Conservation (phyloP, 2,329 filamentous ascomycete genomes). For the Aspergillus sp. region DNA sequence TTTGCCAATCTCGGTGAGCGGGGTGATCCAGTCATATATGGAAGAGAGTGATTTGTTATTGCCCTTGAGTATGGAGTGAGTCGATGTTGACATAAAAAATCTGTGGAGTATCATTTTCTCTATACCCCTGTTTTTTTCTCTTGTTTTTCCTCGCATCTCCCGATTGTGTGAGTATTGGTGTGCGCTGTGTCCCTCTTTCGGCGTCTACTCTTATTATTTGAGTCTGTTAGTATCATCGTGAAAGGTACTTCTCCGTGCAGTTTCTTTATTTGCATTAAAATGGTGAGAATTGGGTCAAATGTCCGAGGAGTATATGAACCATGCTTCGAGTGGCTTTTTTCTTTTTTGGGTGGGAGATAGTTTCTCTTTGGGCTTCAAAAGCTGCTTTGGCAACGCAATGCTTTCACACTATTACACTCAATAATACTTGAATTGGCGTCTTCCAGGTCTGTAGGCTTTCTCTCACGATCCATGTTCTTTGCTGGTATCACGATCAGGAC, state of each 20-base stretch:
- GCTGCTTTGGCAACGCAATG: too few relatives aligned
- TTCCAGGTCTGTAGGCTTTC: too few relatives aligned
- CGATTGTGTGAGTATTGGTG: too few relatives aligned
- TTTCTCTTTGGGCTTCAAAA: too few relatives aligned
- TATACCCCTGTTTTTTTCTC: neutral
- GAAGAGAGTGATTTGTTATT: slow-evolving; percentile 47
- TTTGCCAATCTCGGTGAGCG: slow-evolving; percentile 81
- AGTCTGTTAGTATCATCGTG: neutral
- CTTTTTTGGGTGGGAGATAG: too few relatives aligned
- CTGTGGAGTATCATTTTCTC: neutral
- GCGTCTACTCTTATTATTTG: neutral
- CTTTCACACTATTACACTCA: too few relatives aligned
- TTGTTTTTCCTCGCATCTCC: neutral
- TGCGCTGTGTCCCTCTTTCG: neutral
- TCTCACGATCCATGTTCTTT: too few relatives aligned
- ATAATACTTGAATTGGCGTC: too few relatives aligned
- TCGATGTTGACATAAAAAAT: slow-evolving; percentile 1
- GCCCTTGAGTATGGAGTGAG: slow-evolving; percentile 11
- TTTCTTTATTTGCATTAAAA: neutral
- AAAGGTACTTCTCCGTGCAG: too few relatives aligned
- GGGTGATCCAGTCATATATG: slow-evolving; percentile 72
- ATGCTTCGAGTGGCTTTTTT: too few relatives aligned
- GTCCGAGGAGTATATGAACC: too few relatives aligned
- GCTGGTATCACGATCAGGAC: too few relatives aligned
- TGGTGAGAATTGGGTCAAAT: neutral